A percentile compares a stretch with the other conserved stretches of the same genome.
Conservation (phyloP, 129 eudicot species). For the Logfia minima region DNA sequence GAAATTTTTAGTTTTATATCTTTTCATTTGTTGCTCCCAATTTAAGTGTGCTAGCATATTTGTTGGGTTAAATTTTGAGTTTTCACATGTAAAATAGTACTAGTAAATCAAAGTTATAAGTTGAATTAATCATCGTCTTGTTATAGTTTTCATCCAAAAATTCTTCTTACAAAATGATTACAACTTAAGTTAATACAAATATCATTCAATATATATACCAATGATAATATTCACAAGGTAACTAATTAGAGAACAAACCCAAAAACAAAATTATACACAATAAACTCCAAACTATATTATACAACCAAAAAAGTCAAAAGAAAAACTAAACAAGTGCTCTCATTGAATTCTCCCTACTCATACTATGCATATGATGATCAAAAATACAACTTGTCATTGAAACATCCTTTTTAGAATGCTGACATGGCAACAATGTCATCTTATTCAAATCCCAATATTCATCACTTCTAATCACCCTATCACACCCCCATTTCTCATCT, state of each 20-base stretch:
- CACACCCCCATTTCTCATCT: conserved; percentile 62
- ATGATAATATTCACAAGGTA: background rate
- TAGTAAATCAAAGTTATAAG: too few relatives aligned
- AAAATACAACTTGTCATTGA: conserved; percentile 43
- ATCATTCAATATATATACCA: background rate
- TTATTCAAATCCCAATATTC: conserved; percentile 61
- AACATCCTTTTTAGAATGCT: conserved; percentile 38
- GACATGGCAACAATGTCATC: conserved; percentile 39
- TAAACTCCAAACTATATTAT: conserved; percentile 1
- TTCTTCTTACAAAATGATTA: too few relatives aligned
- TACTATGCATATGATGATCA: conserved; percentile 26
- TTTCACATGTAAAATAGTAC: background rate
- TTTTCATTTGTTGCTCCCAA: too few relatives aligned
- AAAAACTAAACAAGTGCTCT: conserved; percentile 34
- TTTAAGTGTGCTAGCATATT: too few relatives aligned
- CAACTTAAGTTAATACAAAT: too few relatives aligned
- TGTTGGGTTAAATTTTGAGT: too few relatives aligned
- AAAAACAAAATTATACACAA: conserved; percentile 13
- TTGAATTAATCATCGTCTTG: too few relatives aligned
- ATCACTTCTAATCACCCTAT: conserved; percentile 44
- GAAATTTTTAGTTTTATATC: too few relatives aligned
- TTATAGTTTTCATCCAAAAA: too few relatives aligned
- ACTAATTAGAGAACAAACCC: background rate
- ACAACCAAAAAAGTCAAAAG: background rate
- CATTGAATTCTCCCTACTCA: conserved; percentile 39